Base-by-base conservation (phyloP, 2,329 filamentous ascomycete species). In the Aureobasidium pullulans region DNA sequence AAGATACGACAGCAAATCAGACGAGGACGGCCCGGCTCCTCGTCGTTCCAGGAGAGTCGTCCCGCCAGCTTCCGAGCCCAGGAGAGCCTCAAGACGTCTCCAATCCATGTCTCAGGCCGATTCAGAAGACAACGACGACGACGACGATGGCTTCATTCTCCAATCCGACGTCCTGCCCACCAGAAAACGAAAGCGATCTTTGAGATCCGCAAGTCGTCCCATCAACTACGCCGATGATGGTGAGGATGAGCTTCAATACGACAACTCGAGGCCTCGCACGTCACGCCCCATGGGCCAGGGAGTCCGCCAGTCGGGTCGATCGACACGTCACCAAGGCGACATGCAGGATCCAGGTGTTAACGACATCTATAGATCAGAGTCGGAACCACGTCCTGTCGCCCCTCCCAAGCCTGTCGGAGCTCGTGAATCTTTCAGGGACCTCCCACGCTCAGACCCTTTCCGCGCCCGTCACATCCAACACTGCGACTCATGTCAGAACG, bases 401-500 rank as follows among this genome's bases (percentile, higher is more conserved):
- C 75, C 76, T 10, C 77, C 82, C 1, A 84, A 85, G 71, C 74
- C 83, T 43, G 74, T 82, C 11, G 84, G 85, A 13, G 81, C 75
- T 5, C 72, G 91, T 64, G 94, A 97, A 70, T 71, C 82, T 6
- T 97, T 96, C 69, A 79, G 84, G 59, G 77, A 79, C 0, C 68
- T 90, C 1, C 74, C 84, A 1, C 73, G 77, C 4, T 79, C 84
- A 13, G 82, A 87, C 40, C 74, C 80, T 2, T 99, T 99, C 71
- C 80, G 81, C 57, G 75, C 79, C 23, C 81, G 83, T 10, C 94
- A 99, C 71, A 83, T 81, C 48, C 77, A 82, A 42, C 77, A 76
- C 7, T 99, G 94, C 71, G 86, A 89, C 64, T 81, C 84, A 2
- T 99, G 94, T 69, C 80, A 81, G 8, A 76, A 81, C 49, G 76